A percentile compares a stretch with the other conserved stretches of the same genome.
phyloP scores from a whole-genome alignment of 805 yeast species.

The Teunomyces cretensis region DNA sequence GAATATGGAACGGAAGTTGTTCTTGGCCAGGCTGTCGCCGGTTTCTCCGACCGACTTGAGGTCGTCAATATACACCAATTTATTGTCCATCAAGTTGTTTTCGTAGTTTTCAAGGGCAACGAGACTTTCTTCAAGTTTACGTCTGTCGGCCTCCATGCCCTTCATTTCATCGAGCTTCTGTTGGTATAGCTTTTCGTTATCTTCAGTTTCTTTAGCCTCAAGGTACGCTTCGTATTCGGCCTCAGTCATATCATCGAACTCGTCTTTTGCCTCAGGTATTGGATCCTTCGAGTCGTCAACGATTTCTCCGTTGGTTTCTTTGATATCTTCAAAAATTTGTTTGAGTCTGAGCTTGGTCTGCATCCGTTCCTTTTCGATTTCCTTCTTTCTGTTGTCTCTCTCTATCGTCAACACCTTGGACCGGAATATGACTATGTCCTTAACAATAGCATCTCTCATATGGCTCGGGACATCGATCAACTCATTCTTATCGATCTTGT shows the following conservation, averaged over 20 bases:
- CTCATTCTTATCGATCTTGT: constrained; percentile 58
- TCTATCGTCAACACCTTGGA: constrained; percentile 54
- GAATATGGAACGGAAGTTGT: constrained; percentile 4
- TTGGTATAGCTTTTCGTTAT: constrained; percentile 19
- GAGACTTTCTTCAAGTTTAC: constrained; percentile 20
- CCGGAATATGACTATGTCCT: constrained; percentile 56
- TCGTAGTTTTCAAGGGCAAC: constrained; percentile 34
- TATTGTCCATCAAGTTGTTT: constrained; percentile 33
- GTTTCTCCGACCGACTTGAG: constrained; percentile 17
- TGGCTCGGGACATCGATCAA: constrained; percentile 56
- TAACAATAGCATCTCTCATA: constrained; percentile 50
- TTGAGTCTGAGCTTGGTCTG: constrained; percentile 50
- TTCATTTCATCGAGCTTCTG: constrained; percentile 14
- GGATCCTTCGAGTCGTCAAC: constrained; percentile 1
- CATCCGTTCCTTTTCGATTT: constrained; percentile 47
- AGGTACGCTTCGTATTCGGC: constrained; percentile 19
- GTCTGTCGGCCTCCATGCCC: constrained; percentile 18
- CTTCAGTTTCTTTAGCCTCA: constrained; percentile 23
- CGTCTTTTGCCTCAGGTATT: constrained; percentile 7
- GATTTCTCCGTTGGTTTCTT: constrained; percentile 14
- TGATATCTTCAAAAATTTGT: constrained; percentile 42
- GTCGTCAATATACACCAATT: constrained; percentile 34
- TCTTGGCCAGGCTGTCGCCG: constrained; percentile 8
- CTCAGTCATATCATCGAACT: constrained; percentile 18
- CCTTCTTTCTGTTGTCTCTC: constrained; percentile 48